phyloP scores from a whole-genome alignment of 129 eudicot genomes.

The Chrysanthemum seticuspe region DNA sequence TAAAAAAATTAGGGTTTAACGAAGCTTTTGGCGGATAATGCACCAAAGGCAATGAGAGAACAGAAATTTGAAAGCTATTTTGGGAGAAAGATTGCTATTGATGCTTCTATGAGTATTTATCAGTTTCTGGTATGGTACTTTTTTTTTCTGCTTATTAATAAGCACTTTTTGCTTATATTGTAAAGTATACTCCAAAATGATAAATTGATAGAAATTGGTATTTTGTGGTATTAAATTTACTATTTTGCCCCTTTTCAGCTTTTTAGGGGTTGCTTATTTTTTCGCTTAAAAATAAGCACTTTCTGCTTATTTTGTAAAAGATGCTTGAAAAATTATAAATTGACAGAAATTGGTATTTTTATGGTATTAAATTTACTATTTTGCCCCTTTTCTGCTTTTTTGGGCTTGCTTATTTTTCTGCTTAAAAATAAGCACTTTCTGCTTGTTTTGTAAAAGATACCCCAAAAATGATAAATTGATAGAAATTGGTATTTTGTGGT shows the following conservation, averaged over 20 bases:
- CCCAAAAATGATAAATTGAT: no score
- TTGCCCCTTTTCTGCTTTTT: no score
- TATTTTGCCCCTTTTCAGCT: no score
- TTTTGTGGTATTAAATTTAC: no score
- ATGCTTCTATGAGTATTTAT: constrained; percentile 98
- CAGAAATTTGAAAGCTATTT: constrained; percentile 94
- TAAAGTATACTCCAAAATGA: no score
- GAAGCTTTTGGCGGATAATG: constrained; percentile 91
- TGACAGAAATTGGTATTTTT: no score
- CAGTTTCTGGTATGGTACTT: constrained; percentile 79
- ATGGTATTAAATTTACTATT: no score
- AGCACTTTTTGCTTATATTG: neutral
- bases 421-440: constrained; percentile 48
- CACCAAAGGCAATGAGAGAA: constrained; percentile 83
- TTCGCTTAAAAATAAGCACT: constrained; percentile 61
- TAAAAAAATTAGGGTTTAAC: constrained; percentile 73
- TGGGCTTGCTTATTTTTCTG: constrained; percentile 37
- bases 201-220: constrained; percentile 8
- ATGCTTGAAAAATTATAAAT: no score
- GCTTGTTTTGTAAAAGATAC: no score
- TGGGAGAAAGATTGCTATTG: constrained; percentile 86
- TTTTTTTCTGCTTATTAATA: constrained; percentile 59
- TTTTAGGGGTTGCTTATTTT: constrained; percentile 16
- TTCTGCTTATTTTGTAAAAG: no score
- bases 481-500: no score